Evolutionary conservation across 352 stramenopile species (phyloP), one percentile per base, ranked within the genome.

Genomic region (Aphanomyces euteiches): DNA sequence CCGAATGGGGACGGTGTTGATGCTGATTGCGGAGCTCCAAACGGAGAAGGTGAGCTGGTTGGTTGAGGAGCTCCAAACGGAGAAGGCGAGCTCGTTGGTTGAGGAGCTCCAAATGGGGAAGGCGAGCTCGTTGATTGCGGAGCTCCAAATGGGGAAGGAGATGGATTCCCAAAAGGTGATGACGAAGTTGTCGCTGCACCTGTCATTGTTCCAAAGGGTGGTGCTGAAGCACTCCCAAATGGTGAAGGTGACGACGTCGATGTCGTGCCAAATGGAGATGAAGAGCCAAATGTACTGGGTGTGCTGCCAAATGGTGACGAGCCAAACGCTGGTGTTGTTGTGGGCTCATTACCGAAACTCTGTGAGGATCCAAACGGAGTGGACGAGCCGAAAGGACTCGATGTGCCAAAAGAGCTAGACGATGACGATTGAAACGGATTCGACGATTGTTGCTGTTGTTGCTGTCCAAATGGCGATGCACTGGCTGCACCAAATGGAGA

Each of bases 121-220:
- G 57, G 13, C 15, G 57, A 12, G 5, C 12, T 59, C 17, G 50
- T 36, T n/a, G 50, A 59, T 5, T 34, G 7, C 4, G n/a, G 7
- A 7, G 12, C 19, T n/a, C 50, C 50, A 59, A 59, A 63, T 21
- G 57, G 37, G 36, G 57, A 34, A 48, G 57, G 7, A 15, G 60
- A 34, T 50, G 60, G 28, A n/a, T 67, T 39, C 28, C 60, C 60
- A 67, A 67, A 67, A 50, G 60, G 60, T 15, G 43, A 58, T 13
- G 60, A 4, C 3, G 60, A 37, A 19, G n/a, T 19, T 15, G 60
- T 58, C 3, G 37, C 60, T 28, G 12, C 15, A 37, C 39, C 17
- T 17, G 60, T 15, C 21, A 19, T 12, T 17, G 53, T 39, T 21
- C 60, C 38, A 67, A 67, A 67, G 6, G 60, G 7, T 17, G 21